Conservation (phyloP, 1,139 yeast species). For the Diutina scorzettiae region DNA sequence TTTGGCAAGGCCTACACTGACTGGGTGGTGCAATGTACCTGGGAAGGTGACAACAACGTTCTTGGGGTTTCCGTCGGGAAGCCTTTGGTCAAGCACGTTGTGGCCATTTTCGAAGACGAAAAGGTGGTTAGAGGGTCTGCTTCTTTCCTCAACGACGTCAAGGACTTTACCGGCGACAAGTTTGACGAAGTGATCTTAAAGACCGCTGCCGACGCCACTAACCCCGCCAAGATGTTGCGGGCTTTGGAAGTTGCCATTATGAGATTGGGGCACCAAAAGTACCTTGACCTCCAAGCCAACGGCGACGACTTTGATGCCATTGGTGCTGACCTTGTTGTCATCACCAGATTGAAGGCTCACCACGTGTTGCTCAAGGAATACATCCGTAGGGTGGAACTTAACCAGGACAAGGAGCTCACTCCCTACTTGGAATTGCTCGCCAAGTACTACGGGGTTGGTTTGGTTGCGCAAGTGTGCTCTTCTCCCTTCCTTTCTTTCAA, state of each 20-base stretch:
- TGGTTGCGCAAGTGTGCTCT: conserved; percentile 26
- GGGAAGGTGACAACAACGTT: conserved; percentile 95
- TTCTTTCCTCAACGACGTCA: conserved; percentile 29
- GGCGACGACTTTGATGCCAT: conserved; percentile 25
- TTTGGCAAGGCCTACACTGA: conserved; percentile 83
- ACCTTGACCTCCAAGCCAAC: conserved; percentile 21
- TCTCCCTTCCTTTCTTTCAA: conserved; percentile 30
- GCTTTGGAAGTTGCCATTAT: conserved; percentile 36
- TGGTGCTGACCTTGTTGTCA: conserved; percentile 16
- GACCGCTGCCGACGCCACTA: conserved; percentile 24
- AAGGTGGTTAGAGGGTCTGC: conserved; percentile 28
- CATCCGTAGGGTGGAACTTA: conserved; percentile 15
- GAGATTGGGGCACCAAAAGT: conserved; percentile 35
- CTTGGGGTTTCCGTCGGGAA: conserved; percentile 77
- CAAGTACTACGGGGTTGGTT: conserved; percentile 14
- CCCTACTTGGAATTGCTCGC: conserved; percentile 15
- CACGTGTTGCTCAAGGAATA: conserved; percentile 24
- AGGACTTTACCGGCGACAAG: conserved; percentile 19
- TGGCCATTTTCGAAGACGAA: conserved; percentile 20
- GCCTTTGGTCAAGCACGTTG: conserved; percentile 49
- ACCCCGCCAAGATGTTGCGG: conserved; percentile 21
- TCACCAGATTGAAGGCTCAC: conserved; percentile 28
- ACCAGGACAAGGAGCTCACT: conserved; percentile 11
- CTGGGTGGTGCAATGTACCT: conserved; percentile 94
- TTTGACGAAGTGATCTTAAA: conserved; percentile 19